These are phyloP conservation scores for Solanum boliviense DNA, from an alignment of 257 asterid species.

Conservation along the genomic window DNA sequence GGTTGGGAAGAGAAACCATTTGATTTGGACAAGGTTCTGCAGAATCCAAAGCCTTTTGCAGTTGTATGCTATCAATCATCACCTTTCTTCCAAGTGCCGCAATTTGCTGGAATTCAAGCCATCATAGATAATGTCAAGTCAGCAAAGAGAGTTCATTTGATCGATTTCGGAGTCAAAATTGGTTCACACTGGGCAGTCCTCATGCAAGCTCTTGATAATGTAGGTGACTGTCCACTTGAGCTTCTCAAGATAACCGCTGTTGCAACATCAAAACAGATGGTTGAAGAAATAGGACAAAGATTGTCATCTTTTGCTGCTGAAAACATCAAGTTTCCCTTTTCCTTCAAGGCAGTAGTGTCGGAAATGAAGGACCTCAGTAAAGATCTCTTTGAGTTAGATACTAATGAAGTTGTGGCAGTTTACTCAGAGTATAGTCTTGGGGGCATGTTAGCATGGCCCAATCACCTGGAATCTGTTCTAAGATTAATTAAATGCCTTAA, in stretches of 20 bases:
- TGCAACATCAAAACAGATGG: slow-evolving; percentile 10
- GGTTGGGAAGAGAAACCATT: background rate
- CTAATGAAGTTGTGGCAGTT: slow-evolving; percentile 21
- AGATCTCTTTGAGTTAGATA: slow-evolving; percentile 17
- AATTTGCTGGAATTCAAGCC: slow-evolving; percentile 28
- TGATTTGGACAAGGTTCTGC: slow-evolving; percentile 9
- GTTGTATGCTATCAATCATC: background rate
- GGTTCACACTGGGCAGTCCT: slow-evolving; percentile 30
- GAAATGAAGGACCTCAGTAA: slow-evolving; percentile 16
- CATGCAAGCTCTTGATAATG: slow-evolving; percentile 25
- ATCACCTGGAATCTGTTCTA: slow-evolving; percentile 11
- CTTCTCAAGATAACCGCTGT: slow-evolving; percentile 36
- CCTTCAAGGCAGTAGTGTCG: slow-evolving; percentile 7
- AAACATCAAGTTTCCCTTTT: slow-evolving; percentile 13
- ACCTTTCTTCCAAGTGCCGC: slow-evolving; percentile 19
- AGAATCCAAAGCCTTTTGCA: background rate
- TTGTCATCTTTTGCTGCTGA: slow-evolving; percentile 18
- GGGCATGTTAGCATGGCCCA: slow-evolving; percentile 11
- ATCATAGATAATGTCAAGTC: slow-evolving; percentile 23
- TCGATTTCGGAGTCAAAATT: slow-evolving; percentile 20
- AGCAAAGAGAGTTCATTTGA: slow-evolving; percentile 24
- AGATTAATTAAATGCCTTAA: slow-evolving; percentile 12
- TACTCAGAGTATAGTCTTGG: slow-evolving; percentile 9
- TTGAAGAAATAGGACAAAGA: slow-evolving; percentile 21
- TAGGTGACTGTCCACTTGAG: slow-evolving; percentile 5